These are phyloP conservation scores for Pistacia vera DNA, from an alignment of 345 rosid species.

Conservation along the genomic window DNA sequence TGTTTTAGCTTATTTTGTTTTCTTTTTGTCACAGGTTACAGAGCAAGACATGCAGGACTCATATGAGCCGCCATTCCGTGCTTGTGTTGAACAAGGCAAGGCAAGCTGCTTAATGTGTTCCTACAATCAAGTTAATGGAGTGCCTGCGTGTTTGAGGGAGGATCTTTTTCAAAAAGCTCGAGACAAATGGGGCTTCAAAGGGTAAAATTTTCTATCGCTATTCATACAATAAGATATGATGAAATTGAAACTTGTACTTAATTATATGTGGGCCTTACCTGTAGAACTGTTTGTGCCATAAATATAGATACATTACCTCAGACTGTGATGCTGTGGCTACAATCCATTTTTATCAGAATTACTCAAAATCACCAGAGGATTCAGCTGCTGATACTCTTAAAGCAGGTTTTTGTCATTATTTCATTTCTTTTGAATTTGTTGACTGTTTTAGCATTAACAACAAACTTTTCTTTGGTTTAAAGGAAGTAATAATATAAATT, in stretches of 20 bases:
- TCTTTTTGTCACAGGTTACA: slow-evolving; percentile 54
- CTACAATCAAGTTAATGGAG: slow-evolving; percentile 84
- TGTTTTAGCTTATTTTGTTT: slow-evolving; percentile 1
- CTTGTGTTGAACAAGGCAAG: slow-evolving; percentile 75
- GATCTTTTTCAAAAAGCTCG: slow-evolving; percentile 72
- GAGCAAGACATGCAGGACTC: slow-evolving; percentile 88
- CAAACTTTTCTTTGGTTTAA: not conserved
- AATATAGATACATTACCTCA: slow-evolving; percentile 77
- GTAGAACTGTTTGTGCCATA: slow-evolving; percentile 6
- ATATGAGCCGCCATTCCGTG: slow-evolving; percentile 77
- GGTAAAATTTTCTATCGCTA: slow-evolving; percentile 39
- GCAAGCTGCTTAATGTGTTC: slow-evolving; percentile 98
- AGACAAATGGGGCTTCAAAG: slow-evolving; percentile 84
- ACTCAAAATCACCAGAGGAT: slow-evolving; percentile 61
- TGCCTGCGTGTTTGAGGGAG: slow-evolving; percentile 76
- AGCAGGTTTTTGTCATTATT: slow-evolving; percentile 58
- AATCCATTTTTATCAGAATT: slow-evolving; percentile 70
- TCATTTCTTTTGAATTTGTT: not conserved
- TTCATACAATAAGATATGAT: slow-evolving; percentile 4
- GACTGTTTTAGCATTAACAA: not conserved
- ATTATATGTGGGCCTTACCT: slow-evolving; percentile 5
- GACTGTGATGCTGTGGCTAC: slow-evolving; percentile 99
- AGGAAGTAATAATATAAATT: not conserved
- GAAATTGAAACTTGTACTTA: slow-evolving; percentile 9
- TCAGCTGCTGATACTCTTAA: slow-evolving; percentile 79